Conservation (phyloP, 73 alveolate species). For the Paramecium pentaurelia region DNA sequence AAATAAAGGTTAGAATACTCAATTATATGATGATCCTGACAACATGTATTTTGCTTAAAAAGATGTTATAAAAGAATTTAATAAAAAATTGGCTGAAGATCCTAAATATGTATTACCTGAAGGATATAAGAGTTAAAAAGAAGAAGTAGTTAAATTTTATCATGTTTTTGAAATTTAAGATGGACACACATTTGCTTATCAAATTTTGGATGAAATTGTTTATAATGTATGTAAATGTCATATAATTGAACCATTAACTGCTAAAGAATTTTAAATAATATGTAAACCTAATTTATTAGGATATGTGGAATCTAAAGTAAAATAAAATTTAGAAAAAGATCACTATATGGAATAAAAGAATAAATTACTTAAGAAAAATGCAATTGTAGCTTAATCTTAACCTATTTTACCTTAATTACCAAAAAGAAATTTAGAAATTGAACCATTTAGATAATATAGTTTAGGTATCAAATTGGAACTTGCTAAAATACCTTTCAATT, state of each 20-base stretch:
- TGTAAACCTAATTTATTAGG: conserved; percentile 22
- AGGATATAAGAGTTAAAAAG: conserved; percentile 70
- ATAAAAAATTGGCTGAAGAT: conserved; percentile 62
- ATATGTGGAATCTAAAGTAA: conserved; percentile 4
- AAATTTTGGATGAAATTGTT: not conserved
- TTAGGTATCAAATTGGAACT: not conserved
- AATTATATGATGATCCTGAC: conserved; percentile 73
- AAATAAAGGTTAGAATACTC: conserved; percentile 58
- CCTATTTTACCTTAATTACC: not conserved
- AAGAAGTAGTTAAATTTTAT: conserved; percentile 60
- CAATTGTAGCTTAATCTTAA: not conserved
- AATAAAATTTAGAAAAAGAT: not conserved
- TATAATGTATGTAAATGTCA: not conserved
- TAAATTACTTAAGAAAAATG: not conserved
- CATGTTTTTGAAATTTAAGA: conserved; percentile 14
- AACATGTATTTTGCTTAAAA: conserved; percentile 67
- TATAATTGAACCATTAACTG: conserved; percentile 20
- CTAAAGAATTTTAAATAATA: not conserved
- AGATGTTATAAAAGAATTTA: conserved; percentile 71
- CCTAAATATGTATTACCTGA: conserved; percentile 79
- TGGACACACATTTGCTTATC: not conserved
- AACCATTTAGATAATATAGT: conserved; percentile 23
- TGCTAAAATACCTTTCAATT: conserved; percentile 12
- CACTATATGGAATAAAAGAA: conserved; percentile 16
- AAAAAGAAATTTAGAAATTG: conserved; percentile 10